Percentiles rank a stretch among this genome's conserved stretches.
These are phyloP conservation scores for Amborella trichopoda DNA, from an alignment of 164 flowering plant genomes.

Conservation along the genomic window DNA sequence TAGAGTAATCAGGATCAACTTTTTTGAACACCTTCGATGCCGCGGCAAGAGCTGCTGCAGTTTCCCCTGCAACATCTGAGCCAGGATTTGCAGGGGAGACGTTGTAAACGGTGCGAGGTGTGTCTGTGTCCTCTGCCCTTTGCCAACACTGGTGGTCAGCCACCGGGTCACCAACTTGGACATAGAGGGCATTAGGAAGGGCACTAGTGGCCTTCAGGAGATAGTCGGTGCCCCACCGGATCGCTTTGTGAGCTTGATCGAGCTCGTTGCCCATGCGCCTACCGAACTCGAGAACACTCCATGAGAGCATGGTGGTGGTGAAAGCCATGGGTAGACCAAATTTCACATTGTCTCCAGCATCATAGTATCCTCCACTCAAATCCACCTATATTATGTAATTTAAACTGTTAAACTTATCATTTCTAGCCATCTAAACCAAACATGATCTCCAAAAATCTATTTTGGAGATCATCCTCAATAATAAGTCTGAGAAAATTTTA, in stretches of 20 bases:
- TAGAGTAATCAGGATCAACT: conserved; percentile 63
- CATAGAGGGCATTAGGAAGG: conserved; percentile 59
- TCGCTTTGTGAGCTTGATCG: conserved; percentile 47
- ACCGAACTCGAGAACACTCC: conserved; percentile 92
- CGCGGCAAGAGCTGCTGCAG: conserved; percentile 91
- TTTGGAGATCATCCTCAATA: too few relatives aligned
- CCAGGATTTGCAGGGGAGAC: conserved; percentile 69
- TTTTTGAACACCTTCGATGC: conserved; percentile 73
- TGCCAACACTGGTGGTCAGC: conserved; percentile 85
- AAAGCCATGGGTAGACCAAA: conserved; percentile 94
- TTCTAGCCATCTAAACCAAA: too few relatives aligned
- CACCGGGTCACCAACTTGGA: conserved; percentile 84
- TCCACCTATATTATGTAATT: conserved; percentile 93
- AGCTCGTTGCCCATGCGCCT: conserved; percentile 43
- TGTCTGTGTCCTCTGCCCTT: conserved; percentile 97
- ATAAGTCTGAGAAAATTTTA: too few relatives aligned
- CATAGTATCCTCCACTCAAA: conserved; percentile 84
- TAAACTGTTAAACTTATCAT: too few relatives aligned
- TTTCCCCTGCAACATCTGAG: conserved; percentile 96
- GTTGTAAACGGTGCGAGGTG: conserved; percentile 66
- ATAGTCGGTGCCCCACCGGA: conserved; percentile 84
- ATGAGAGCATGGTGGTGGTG: conserved; percentile 67
- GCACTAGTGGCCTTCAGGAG: conserved; percentile 77
- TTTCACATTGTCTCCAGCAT: conserved; percentile 91
- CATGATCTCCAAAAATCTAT: too few relatives aligned